Evolutionary conservation across 225 moss, liverwort and hornwort genomes (phyloP).

Genomic region (Asterella californica): DNA sequence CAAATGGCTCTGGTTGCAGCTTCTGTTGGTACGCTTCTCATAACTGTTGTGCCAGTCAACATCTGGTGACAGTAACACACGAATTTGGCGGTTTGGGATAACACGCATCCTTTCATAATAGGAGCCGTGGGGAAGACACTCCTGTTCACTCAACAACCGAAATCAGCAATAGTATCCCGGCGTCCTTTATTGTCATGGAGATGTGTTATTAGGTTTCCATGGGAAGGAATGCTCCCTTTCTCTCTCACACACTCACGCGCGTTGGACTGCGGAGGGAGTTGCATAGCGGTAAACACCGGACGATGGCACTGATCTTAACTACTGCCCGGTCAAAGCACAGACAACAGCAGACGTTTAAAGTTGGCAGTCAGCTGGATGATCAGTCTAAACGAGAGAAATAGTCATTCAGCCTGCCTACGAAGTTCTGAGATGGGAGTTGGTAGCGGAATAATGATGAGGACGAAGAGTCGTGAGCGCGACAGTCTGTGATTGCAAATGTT

Average conservation of each 20-base stretch:
- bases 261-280: neutral
- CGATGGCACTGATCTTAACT: neutral
- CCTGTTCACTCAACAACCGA: neutral
- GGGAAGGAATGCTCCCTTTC: neutral
- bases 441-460: neutral
- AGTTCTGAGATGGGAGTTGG: neutral
- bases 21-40: neutral
- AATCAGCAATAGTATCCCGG: neutral
- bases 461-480: too few relatives aligned
- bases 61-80: neutral
- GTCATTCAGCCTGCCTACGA: neutral
- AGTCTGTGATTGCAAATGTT: slow-evolving; percentile 2
- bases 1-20: neutral
- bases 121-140: neutral
- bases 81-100: neutral
- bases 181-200: neutral
- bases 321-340: neutral
- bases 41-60: neutral
- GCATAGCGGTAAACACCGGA: neutral
- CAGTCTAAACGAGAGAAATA: neutral
- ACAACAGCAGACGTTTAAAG: neutral
- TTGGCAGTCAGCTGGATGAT: neutral
- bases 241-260: neutral
- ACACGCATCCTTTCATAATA: neutral
- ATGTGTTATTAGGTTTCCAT: neutral